These are phyloP conservation scores for Cubamyces lactineus DNA, from an alignment of 768 basidiomycete species.

Conservation along the genomic window DNA sequence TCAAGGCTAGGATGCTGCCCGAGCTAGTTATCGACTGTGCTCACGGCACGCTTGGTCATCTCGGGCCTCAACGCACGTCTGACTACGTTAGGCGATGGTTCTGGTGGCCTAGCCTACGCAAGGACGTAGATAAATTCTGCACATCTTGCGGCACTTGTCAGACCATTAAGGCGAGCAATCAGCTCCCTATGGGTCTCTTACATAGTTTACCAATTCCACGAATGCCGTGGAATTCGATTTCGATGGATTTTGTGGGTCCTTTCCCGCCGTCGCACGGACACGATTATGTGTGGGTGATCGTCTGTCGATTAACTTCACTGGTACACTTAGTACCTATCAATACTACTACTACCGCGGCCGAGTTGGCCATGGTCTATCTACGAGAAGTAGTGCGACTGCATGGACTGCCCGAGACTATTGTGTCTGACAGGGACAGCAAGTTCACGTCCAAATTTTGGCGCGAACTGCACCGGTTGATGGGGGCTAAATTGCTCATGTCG, in stretches of 20 bases:
- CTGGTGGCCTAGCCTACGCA: background rate
- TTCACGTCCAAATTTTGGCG: too few species aligned
- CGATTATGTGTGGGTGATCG: too few species aligned
- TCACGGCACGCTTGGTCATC: background rate
- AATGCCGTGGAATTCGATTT: background rate
- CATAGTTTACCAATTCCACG: slow-evolving; percentile 21
- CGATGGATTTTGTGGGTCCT: background rate
- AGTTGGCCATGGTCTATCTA: too few species aligned
- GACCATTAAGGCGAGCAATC: too few species aligned
- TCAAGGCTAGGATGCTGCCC: background rate
- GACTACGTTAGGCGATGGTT: background rate
- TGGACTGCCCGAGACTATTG: too few species aligned
- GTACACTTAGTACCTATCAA: too few species aligned
- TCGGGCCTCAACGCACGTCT: background rate
- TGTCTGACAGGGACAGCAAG: too few species aligned
- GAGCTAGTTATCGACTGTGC: background rate
- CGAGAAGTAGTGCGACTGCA: too few species aligned
- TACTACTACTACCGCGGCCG: too few species aligned
- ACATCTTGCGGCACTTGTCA: slow-evolving; percentile 20
- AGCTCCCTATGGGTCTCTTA: background rate
- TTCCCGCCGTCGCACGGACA: too few species aligned
- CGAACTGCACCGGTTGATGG: background rate
- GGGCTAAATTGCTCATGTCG: background rate
- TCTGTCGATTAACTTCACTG: too few species aligned
- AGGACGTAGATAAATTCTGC: background rate